A percentile compares a stretch with the other conserved stretches of the same genome.
Evolutionary conservation across 306 rosid species (phyloP).

Genomic region (Dalbergia cochinchinensis): DNA sequence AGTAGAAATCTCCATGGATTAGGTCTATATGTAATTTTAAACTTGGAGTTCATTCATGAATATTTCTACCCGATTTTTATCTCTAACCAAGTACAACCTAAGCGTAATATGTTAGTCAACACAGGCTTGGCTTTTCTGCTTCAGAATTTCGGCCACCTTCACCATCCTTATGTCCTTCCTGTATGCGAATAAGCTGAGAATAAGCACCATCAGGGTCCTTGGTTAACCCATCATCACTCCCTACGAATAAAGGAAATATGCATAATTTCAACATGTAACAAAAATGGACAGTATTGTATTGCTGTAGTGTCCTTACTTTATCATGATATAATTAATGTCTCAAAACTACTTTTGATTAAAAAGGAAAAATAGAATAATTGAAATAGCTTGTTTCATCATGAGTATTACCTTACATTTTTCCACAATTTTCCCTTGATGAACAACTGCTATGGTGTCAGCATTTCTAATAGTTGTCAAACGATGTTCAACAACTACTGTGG

Average conservation of each 20-base stretch:
- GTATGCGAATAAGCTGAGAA: conserved; percentile 80
- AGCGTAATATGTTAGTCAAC: no score
- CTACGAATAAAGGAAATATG: conserved; percentile 48
- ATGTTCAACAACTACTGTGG: conserved; percentile 90
- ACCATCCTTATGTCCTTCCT: conserved; percentile 59
- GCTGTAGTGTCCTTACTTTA: neutral
- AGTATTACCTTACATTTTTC: conserved; percentile 62
- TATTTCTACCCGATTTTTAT: no score
- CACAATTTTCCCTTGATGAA: conserved; percentile 82
- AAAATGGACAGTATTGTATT: neutral
- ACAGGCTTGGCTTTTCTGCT: conserved; percentile 31
- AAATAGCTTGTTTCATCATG: neutral
- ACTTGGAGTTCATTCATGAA: no score
- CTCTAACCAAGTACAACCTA: no score
- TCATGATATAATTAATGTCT: neutral
- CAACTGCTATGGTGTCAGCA: conserved; percentile 84
- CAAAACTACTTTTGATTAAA: neutral
- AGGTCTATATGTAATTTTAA: no score
- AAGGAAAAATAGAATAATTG: neutral
- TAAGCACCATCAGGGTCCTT: conserved; percentile 74
- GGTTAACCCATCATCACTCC: conserved; percentile 73
- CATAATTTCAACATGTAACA: conserved; percentile 7
- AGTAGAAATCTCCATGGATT: no score
- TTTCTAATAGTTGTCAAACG: conserved; percentile 89
- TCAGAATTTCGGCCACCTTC: conserved; percentile 36